phyloP scores from a whole-genome alignment of 1,139 yeast species.

The Taiozyma sp. region DNA sequence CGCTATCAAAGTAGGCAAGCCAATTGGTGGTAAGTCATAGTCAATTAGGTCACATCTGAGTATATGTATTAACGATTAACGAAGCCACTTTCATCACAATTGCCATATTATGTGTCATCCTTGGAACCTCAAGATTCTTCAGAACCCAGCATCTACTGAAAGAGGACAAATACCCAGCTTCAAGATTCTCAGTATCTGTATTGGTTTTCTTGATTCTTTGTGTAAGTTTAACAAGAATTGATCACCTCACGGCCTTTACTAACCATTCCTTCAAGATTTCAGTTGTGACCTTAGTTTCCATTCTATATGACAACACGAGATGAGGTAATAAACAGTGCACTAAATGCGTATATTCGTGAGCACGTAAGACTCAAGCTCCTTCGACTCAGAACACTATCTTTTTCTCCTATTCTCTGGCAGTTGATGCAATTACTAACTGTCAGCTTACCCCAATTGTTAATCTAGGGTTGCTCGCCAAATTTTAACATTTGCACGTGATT shows the following conservation, averaged over 20 bases:
- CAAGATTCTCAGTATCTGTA: slow-evolving; percentile 31
- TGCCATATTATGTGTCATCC: slow-evolving; percentile 35
- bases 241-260: neutral
- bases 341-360: too few relatives aligned
- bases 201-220: slow-evolving; percentile 33
- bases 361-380: neutral
- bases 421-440: too few relatives aligned
- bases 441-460: too few relatives aligned
- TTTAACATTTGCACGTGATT: neutral
- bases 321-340: neutral
- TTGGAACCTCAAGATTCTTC: slow-evolving; percentile 42
- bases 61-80: slow-evolving; percentile 1
- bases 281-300: slow-evolving; percentile 13
- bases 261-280: slow-evolving; percentile 5
- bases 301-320: slow-evolving; percentile 6
- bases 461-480: neutral
- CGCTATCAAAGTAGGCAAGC: slow-evolving; percentile 15
- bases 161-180: slow-evolving; percentile 46
- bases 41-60: neutral
- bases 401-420: too few relatives aligned
- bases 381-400: neutral
- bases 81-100: slow-evolving; percentile 33
- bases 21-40: slow-evolving; percentile 21
- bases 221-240: slow-evolving; percentile 22
- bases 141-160: slow-evolving; percentile 41